Base-by-base conservation (phyloP, 768 basidiomycete species). In the Saitozyma sp. region DNA sequence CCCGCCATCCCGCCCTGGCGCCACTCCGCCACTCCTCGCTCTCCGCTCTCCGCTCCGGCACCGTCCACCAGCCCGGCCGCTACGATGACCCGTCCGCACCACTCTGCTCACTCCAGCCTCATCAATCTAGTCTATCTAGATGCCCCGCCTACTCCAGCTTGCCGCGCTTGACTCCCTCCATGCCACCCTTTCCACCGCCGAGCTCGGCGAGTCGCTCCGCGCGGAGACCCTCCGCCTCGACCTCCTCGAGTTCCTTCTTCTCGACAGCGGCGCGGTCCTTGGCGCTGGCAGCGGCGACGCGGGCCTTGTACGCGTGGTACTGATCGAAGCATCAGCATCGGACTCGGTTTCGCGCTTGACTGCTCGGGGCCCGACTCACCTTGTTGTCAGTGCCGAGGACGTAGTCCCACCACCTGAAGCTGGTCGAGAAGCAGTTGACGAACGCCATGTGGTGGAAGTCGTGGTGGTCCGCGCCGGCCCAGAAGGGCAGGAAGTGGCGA, bases 361-460 rank as follows among this genome's bases (percentile, higher is more conserved):
- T 17, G 9, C 14, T 19, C 6, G 41, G 29, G 52, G 9, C 9
- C 8, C 13, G 29, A 66, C 68, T 66, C 39, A 71, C 73, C 70
- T 91, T 92, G 80, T 83, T 80, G 74, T 99, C 95, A 0, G 95
- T 98, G 55, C 93, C 93, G 73, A 90, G 88, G 68, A 92, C 80
- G 63, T 85, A 84, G 79, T 98, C 95, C 80, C 80, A 79, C 89
- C 91, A 95, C 46, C 92, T 86, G 87, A 96, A 96, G 19, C 89
- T 90, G 8, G 92, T 94, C 9, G 91, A 90, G 78, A 85, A 95
- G 83, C 94, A 94, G 65, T 78, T 77, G 50, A 64, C 51, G 54
- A 67, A 68, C 11, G 65, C 65, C 90, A 92, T 90, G 82, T 99
- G 95, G 81, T 98, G 95, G 86, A 92, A 97, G 76, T 97, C 94